phyloP scores from a whole-genome alignment of 371 early-diverging fungal genomes.

The Capniomyces stellatus region DNA sequence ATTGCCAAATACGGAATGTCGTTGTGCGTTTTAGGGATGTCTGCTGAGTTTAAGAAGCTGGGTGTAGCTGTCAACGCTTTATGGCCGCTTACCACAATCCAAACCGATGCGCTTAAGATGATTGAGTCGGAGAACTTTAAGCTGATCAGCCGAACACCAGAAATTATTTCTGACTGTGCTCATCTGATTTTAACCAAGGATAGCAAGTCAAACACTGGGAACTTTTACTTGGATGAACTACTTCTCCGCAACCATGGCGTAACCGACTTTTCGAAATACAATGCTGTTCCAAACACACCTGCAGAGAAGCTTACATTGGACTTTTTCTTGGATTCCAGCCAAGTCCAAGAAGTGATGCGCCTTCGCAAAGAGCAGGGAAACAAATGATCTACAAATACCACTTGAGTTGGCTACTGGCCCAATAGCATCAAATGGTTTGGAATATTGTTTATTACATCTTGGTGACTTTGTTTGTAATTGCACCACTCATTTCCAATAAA shows the following conservation, averaged over 20 bases:
- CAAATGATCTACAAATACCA: too few species aligned
- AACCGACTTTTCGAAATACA: constrained; percentile 44
- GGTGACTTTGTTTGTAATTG: too few species aligned
- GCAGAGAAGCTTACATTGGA: constrained; percentile 35
- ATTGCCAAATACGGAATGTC: constrained; percentile 64
- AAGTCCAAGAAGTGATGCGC: constrained; percentile 15
- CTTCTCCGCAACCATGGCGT: constrained; percentile 44
- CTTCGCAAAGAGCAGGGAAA: too few species aligned
- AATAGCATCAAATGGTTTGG: too few species aligned
- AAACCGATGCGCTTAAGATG: constrained; percentile 48
- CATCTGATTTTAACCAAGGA: constrained; percentile 34
- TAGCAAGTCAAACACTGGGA: constrained; percentile 28
- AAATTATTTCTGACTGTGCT: constrained; percentile 74
- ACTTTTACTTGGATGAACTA: constrained; percentile 57
- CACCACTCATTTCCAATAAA: too few species aligned
- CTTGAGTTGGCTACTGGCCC: too few species aligned
- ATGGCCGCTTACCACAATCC: constrained; percentile 61
- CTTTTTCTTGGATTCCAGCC: constrained; percentile 42
- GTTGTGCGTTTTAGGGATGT: constrained; percentile 48
- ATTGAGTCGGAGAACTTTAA: constrained; percentile 12
- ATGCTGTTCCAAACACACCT: constrained; percentile 29
- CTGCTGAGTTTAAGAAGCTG: constrained; percentile 40
- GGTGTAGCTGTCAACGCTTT: constrained; percentile 62
- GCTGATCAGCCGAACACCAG: constrained; percentile 26
- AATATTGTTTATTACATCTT: too few species aligned